Conservation (phyloP, 1,139 yeast species). For the Yamadazyma pseudoaaseri region DNA sequence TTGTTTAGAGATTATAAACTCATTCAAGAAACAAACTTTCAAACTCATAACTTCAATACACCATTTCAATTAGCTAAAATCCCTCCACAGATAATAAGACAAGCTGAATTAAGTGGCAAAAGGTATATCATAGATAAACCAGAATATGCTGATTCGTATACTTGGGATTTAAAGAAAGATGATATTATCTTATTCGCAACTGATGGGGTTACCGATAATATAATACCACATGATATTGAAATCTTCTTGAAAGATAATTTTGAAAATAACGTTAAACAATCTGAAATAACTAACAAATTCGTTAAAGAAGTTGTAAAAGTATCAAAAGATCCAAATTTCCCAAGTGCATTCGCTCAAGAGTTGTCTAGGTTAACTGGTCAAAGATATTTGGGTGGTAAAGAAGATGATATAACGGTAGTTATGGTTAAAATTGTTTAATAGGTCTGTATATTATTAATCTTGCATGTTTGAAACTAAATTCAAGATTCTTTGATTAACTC, state of each 20-base stretch:
- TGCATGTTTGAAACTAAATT: constrained; percentile 42
- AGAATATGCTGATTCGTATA: constrained; percentile 48
- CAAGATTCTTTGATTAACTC: constrained; percentile 36
- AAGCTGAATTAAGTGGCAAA: constrained; percentile 57
- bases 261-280: constrained; percentile 17
- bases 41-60: constrained; percentile 86
- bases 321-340: constrained; percentile 70
- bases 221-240: constrained; percentile 72
- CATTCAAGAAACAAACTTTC: constrained; percentile 68
- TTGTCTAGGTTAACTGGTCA: constrained; percentile 67
- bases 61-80: constrained; percentile 89
- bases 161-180: constrained; percentile 54
- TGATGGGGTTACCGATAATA: constrained; percentile 91
- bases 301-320: constrained; percentile 68
- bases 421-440: constrained; percentile 53
- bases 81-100: constrained; percentile 58
- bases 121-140: constrained; percentile 61
- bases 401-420: constrained; percentile 88
- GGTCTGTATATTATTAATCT: constrained; percentile 6
- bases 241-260: constrained; percentile 50
- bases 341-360: constrained; percentile 87
- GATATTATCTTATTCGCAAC: constrained; percentile 86
- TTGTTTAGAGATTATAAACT: constrained; percentile 68
- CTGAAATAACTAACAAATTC: constrained; percentile 51
- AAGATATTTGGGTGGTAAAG: constrained; percentile 84